phyloP scores from a whole-genome alignment of 768 basidiomycete species.

The Lactifluus hygrophoroides region DNA sequence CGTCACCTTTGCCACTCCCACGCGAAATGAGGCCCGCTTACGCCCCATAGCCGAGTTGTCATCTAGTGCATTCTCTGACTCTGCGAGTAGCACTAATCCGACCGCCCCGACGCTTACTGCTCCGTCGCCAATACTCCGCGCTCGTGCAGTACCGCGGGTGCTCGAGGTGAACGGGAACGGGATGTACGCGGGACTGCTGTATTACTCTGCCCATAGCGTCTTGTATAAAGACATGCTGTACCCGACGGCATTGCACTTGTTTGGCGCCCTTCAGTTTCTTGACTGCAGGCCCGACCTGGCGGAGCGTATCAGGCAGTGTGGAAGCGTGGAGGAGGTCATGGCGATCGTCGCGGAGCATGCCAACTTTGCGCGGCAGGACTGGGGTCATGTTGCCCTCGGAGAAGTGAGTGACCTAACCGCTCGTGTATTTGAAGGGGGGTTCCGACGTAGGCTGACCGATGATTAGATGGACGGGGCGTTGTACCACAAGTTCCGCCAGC shows the following conservation, averaged over 20 bases:
- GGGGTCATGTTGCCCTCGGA: too few species aligned
- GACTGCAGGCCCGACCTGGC: slow-evolving; percentile 39
- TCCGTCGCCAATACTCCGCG: too few species aligned
- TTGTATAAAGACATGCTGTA: slow-evolving; percentile 46
- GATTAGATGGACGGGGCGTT: slow-evolving; percentile 61
- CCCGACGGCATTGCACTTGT: slow-evolving; percentile 66
- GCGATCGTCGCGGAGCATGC: slow-evolving; percentile 26
- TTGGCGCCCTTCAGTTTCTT: slow-evolving; percentile 64
- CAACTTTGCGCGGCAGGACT: too few species aligned
- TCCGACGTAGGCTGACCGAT: not conserved
- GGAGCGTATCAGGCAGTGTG: slow-evolving; percentile 43
- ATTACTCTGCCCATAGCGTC: slow-evolving; percentile 57
- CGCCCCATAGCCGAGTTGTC: too few species aligned
- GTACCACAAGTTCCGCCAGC: slow-evolving; percentile 61
- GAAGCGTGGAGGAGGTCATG: slow-evolving; percentile 32
- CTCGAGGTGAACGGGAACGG: slow-evolving; percentile 29
- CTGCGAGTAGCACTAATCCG: too few species aligned
- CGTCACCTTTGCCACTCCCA: too few species aligned
- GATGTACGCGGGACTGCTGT: slow-evolving; percentile 45
- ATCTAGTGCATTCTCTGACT: too few species aligned
- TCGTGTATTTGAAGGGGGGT: too few species aligned
- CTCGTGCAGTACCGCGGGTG: too few species aligned
- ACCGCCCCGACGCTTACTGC: too few species aligned
- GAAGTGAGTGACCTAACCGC: too few species aligned
- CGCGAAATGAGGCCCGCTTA: too few species aligned